phyloP scores from a whole-genome alignment of 352 stramenopile species.

The Pythium rhizo-oryzae region DNA sequence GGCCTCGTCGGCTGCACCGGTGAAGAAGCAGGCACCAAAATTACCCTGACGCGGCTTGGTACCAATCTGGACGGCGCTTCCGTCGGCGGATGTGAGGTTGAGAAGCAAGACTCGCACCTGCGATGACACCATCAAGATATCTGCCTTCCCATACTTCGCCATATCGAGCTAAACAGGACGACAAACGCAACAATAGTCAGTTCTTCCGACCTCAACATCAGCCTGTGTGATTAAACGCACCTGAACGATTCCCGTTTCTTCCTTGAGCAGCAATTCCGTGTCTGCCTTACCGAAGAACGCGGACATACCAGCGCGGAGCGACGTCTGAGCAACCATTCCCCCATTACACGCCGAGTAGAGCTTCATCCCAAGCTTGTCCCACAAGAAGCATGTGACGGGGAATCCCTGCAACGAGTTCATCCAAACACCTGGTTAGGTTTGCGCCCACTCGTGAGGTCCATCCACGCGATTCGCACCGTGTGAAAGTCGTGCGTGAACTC shows the following conservation, averaged over 20 bases:
- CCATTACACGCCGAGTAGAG: slow-evolving; percentile 84
- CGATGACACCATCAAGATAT: slow-evolving; percentile 85
- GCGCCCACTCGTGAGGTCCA: background rate
- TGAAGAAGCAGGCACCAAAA: slow-evolving; percentile 85
- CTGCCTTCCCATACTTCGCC: slow-evolving; percentile 47
- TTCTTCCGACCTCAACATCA: too few relatives aligned
- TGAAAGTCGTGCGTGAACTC: slow-evolving; percentile 90
- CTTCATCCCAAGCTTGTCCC: slow-evolving; percentile 65
- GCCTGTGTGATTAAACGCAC: too few relatives aligned
- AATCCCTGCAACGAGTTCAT: slow-evolving; percentile 50
- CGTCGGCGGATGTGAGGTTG: slow-evolving; percentile 69
- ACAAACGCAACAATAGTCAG: background rate
- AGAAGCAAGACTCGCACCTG: slow-evolving; percentile 79
- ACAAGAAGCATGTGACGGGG: slow-evolving; percentile 80
- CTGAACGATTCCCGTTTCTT: slow-evolving; percentile 87
- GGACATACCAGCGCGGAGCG: slow-evolving; percentile 77
- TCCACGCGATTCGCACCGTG: slow-evolving; percentile 30
- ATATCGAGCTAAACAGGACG: slow-evolving; percentile 59
- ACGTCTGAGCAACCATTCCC: slow-evolving; percentile 77
- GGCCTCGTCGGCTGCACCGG: slow-evolving; percentile 40
- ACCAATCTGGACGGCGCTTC: slow-evolving; percentile 80
- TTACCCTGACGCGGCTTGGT: slow-evolving; percentile 82
- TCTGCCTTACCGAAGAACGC: slow-evolving; percentile 82
- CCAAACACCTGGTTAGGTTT: background rate
- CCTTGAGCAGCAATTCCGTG: slow-evolving; percentile 84